These are phyloP conservation scores for Sanghuangporus sanghuang DNA, from an alignment of 1,284 basidiomycete species.

Conservation along the genomic window DNA sequence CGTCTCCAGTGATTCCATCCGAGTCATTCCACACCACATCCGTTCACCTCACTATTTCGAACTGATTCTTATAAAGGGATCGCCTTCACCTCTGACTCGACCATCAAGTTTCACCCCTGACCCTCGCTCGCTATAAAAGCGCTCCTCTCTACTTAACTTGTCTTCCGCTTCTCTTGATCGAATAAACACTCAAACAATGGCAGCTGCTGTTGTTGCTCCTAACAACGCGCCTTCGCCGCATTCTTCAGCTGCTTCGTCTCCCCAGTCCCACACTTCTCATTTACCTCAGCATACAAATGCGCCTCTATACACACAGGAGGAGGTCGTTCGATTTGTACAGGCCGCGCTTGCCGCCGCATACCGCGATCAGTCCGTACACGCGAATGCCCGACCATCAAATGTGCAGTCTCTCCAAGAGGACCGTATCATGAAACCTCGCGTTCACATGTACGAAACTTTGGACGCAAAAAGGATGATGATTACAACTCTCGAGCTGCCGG, in stretches of 20 bases:
- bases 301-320: slow-evolving; percentile 6
- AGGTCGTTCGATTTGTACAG: slow-evolving; percentile 7
- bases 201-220: background rate
- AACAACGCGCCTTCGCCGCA: slow-evolving; percentile 1
- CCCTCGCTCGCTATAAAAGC: background rate
- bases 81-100: background rate
- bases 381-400: background rate
- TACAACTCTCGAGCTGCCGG: slow-evolving; percentile 13
- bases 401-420: background rate
- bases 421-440: slow-evolving; percentile 8
- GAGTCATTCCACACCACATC: background rate
- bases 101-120: background rate
- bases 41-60: background rate
- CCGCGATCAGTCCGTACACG: background rate
- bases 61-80: background rate
- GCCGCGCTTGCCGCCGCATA: background rate
- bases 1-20: background rate
- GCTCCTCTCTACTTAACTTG: background rate
- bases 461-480: background rate
- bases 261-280: background rate
- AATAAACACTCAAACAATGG: background rate
- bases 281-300: background rate
- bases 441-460: slow-evolving; percentile 12
- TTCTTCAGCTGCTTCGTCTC: background rate
- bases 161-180: background rate